Conservation (phyloP, 345 rosid species). For the Pugionium dolabratum region DNA sequence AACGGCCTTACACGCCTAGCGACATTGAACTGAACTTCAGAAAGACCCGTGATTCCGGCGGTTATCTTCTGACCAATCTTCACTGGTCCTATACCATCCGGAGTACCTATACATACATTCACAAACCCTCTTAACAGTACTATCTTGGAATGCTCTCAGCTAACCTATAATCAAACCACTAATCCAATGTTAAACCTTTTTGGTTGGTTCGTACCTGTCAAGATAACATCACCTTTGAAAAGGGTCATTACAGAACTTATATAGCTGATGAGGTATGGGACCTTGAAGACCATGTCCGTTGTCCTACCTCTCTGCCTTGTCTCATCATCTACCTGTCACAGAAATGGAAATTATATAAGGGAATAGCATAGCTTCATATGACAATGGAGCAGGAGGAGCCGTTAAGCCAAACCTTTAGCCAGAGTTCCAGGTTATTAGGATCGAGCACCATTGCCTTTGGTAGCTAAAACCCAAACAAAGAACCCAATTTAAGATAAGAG, state of each 20-base stretch:
- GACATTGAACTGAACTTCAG: conserved; percentile 58
- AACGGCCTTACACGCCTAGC: conserved; percentile 49
- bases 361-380: conserved; percentile 20
- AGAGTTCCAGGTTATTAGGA: conserved; percentile 80
- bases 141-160: not conserved
- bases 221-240: conserved; percentile 81
- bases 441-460: conserved; percentile 65
- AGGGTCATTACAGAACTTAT: conserved; percentile 90
- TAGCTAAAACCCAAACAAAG: conserved; percentile 43
- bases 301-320: conserved; percentile 76
- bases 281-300: conserved; percentile 82
- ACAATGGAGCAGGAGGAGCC: not conserved
- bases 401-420: conserved; percentile 63
- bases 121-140: not conserved
- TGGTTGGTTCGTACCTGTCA: conserved; percentile 59
- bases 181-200: conserved; percentile 1
- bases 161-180: not conserved
- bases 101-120: conserved; percentile 63
- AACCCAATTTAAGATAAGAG: conserved; percentile 7
- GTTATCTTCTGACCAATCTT: conserved; percentile 73
- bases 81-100: conserved; percentile 80
- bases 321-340: conserved; percentile 73
- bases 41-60: conserved; percentile 70
- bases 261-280: conserved; percentile 85
- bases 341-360: not conserved